Conservation (phyloP, 345 rosid genomes). For the Ricinus communis region DNA sequence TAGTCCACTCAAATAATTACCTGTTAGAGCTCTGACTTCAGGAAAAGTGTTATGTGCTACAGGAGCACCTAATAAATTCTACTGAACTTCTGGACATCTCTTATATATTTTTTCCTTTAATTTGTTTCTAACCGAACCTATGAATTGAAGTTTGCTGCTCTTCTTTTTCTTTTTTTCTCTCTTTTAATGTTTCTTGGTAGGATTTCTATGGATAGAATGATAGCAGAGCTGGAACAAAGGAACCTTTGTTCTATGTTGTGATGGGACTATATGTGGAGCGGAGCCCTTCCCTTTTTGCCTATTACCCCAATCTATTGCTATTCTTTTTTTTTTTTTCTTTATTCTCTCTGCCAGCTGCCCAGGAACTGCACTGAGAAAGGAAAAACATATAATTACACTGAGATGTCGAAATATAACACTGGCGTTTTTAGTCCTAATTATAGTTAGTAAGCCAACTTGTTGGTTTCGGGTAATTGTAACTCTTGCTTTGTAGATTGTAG, state of each 20-base stretch:
- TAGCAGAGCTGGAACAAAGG: too few relatives aligned
- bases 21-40: neutral
- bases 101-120: neutral
- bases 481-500: too few relatives aligned
- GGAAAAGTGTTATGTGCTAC: neutral
- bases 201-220: too few relatives aligned
- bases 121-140: neutral
- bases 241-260: too few relatives aligned
- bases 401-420: neutral
- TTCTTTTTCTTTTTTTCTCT: neutral
- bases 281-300: too few relatives aligned
- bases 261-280: too few relatives aligned
- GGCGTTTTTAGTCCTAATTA: neutral
- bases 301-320: too few relatives aligned
- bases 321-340: neutral
- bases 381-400: neutral
- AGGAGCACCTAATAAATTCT: neutral
- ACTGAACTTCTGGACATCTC: neutral
- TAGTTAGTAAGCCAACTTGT: too few relatives aligned
- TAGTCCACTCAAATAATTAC: neutral
- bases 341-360: neutral
- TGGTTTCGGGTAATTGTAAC: too few relatives aligned
- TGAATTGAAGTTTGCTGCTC: too few relatives aligned
- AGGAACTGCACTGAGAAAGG: constrained; percentile 3
- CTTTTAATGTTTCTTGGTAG: too few relatives aligned